phyloP scores from a whole-genome alignment of 352 stramenopile genomes.

The Pythium aphanidermatum region DNA sequence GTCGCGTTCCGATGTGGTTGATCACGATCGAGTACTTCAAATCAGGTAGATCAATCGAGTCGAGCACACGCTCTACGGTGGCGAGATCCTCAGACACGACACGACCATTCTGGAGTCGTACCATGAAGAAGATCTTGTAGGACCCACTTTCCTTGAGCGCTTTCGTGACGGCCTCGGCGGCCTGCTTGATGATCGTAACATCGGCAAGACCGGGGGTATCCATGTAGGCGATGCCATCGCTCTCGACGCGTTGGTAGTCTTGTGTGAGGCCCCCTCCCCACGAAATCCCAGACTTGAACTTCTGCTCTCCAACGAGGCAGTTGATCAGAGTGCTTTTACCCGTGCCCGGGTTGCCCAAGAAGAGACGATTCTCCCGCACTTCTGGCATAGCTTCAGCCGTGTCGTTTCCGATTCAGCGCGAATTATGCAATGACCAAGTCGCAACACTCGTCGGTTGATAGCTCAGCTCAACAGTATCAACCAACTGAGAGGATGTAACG shows the following conservation, averaged over 20 bases:
- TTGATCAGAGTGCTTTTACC: conserved; percentile 26
- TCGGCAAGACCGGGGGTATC: conserved; percentile 19
- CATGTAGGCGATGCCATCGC: conserved; percentile 21
- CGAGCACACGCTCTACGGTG: conserved; percentile 17
- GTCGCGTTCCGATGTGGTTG: conserved; percentile 15
- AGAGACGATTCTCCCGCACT: conserved; percentile 13
- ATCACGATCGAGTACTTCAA: conserved; percentile 16
- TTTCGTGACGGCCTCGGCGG: conserved; percentile 11
- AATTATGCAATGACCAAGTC: no score
- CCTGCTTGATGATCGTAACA: conserved; percentile 1
- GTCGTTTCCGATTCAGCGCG: no score
- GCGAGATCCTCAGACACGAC: conserved; percentile 14
- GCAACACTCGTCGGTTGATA: no score
- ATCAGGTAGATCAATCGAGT: conserved; percentile 7
- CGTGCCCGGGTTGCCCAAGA: conserved; percentile 17
- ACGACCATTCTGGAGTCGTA: conserved; percentile 16
- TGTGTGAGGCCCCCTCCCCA: conserved; percentile 9
- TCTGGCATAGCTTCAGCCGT: no score
- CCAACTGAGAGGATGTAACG: no score
- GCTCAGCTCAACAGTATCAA: no score
- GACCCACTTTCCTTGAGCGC: conserved; percentile 10
- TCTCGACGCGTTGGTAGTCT: conserved; percentile 6
- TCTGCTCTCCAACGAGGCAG: conserved; percentile 8
- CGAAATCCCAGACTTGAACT: conserved; percentile 7
- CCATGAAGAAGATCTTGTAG: conserved; percentile 26